Evolutionary conservation across 2,329 filamentous ascomycete genomes (phyloP).

Genomic region (Volutella citrinella): DNA sequence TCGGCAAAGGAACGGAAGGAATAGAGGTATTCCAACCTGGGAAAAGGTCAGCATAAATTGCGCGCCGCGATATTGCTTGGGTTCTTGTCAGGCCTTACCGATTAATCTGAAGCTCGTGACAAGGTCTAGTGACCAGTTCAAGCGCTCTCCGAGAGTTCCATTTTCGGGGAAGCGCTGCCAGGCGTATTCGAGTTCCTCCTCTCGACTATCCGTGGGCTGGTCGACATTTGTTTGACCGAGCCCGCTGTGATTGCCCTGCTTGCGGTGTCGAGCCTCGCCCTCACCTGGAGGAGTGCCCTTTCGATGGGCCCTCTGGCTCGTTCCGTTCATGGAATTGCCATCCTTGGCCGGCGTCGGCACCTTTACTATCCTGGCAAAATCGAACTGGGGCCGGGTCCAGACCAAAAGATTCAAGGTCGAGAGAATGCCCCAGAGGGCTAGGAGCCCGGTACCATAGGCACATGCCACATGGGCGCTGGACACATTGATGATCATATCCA

Average conservation of each 20-base stretch:
- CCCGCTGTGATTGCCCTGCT: no score
- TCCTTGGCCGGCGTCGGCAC: conserved; percentile 14
- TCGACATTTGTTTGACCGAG: no score
- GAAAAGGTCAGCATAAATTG: conserved; percentile 1
- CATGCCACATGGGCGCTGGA: conserved; percentile 51
- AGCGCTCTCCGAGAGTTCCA: conserved; percentile 44
- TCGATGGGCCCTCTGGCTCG: no score
- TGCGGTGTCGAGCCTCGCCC: no score
- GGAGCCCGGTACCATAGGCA: conserved; percentile 49
- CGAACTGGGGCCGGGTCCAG: conserved; percentile 54
- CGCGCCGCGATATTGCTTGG: neutral
- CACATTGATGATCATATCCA: conserved; percentile 37
- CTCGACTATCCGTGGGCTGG: conserved; percentile 7
- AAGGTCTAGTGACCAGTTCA: conserved; percentile 57
- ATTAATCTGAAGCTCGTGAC: conserved; percentile 51
- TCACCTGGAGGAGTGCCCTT: no score
- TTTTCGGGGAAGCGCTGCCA: conserved; percentile 59
- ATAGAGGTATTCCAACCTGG: conserved; percentile 58
- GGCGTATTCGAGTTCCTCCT: conserved; percentile 46
- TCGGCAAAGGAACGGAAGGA: conserved; percentile 46
- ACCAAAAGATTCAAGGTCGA: conserved; percentile 48
- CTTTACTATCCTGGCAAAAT: conserved; percentile 49
- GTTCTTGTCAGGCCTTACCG: conserved; percentile 35
- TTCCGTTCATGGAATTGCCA: no score
- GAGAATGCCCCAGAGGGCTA: conserved; percentile 49